Evolutionary conservation across 73 alveolate species (phyloP).

Genomic region (Blepharisma stoltei): DNA sequence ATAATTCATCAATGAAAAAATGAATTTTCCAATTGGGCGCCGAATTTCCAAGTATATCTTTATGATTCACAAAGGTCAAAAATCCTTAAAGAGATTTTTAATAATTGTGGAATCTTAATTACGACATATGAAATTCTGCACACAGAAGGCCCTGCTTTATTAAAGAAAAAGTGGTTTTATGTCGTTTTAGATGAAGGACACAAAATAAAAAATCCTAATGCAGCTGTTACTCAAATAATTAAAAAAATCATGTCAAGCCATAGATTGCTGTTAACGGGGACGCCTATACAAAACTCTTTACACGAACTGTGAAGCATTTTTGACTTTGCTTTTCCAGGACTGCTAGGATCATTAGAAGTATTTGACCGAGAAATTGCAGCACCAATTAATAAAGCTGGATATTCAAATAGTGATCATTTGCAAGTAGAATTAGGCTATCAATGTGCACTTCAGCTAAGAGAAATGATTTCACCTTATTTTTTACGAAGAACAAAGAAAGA

Average conservation of each 20-base stretch:
- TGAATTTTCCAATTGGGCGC: conserved; percentile 88
- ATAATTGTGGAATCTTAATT: neutral
- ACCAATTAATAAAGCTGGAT: conserved; percentile 58
- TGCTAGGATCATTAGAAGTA: conserved; percentile 93
- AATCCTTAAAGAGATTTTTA: conserved; percentile 55
- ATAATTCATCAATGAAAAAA: conserved; percentile 89
- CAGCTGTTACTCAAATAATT: conserved; percentile 73
- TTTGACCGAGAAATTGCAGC: conserved; percentile 43
- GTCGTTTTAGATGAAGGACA: conserved; percentile 97
- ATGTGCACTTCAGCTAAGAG: conserved; percentile 74
- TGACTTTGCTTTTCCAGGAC: conserved; percentile 97
- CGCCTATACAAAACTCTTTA: conserved; percentile 98
- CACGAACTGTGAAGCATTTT: conserved; percentile 98
- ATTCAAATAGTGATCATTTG: conserved; percentile 70
- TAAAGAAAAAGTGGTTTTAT: conserved; percentile 62
- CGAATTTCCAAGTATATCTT: conserved; percentile 64
- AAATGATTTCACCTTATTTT: conserved; percentile 91
- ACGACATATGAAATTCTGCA: conserved; percentile 11
- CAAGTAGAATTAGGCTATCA: conserved; percentile 79
- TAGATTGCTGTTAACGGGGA: conserved; percentile 94
- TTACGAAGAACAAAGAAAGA: conserved; percentile 94
- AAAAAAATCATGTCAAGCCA: conserved; percentile 80
- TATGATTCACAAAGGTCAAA: conserved; percentile 62
- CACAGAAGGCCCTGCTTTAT: conserved; percentile 38
- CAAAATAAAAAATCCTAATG: conserved; percentile 87